These are phyloP conservation scores for Rosa multiflora DNA, from an alignment of 306 rosid genomes.

Conservation along the genomic window DNA sequence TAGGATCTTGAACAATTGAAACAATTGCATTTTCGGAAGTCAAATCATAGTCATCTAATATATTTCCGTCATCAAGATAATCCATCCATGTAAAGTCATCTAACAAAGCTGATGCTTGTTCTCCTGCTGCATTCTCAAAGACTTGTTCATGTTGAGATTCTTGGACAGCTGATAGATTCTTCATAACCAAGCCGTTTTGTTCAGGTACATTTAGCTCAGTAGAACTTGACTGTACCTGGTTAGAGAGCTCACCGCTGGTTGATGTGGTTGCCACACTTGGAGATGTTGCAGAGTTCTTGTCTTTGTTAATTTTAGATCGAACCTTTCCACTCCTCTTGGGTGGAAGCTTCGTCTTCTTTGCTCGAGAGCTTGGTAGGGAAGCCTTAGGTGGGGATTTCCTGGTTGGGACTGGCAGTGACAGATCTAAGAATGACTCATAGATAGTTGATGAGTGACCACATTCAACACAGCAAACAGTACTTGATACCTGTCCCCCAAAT, in stretches of 20 bases:
- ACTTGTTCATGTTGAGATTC: constrained; percentile 40
- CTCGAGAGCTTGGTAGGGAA: constrained; percentile 47
- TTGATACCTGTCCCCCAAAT: constrained; percentile 90
- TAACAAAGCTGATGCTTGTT: constrained; percentile 33
- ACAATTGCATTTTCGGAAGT: constrained; percentile 37
- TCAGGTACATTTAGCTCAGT: constrained; percentile 25
- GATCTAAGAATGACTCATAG: constrained; percentile 87
- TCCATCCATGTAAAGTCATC: constrained; percentile 72
- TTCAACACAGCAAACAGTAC: constrained; percentile 73
- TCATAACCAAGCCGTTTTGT: constrained; percentile 37
- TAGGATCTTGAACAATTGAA: constrained; percentile 39
- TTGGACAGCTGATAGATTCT: constrained; percentile 41
- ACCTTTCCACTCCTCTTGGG: constrained; percentile 63
- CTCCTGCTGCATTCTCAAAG: constrained; percentile 43
- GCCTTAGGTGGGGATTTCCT: constrained; percentile 65
- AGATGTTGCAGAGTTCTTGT: constrained; percentile 32
- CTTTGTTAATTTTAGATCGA: constrained; percentile 53
- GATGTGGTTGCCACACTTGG: constrained; percentile 42
- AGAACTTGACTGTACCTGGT: constrained; percentile 41
- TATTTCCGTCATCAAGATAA: constrained; percentile 56
- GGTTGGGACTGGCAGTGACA: constrained; percentile 89
- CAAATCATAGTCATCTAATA: constrained; percentile 32
- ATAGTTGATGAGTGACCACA: constrained; percentile 89
- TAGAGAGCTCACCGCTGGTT: constrained; percentile 42
- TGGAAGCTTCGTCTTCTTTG: constrained; percentile 68